Percentiles rank a stretch among this genome's conserved stretches.
Evolutionary conservation across 2,329 filamentous ascomycete species (phyloP).

Genomic region (Fusarium graminum): DNA sequence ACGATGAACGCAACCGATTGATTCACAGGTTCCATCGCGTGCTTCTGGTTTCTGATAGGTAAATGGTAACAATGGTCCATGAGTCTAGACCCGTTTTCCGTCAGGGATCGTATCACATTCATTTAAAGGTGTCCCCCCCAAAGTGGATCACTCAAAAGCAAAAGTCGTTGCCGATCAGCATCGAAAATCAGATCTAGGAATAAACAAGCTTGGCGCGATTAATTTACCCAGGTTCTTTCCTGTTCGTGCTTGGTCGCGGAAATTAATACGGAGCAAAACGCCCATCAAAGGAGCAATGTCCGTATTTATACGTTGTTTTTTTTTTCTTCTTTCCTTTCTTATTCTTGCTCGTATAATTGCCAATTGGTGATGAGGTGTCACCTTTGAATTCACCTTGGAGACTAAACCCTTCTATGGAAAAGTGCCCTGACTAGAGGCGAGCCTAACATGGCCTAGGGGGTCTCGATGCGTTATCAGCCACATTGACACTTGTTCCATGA

Average conservation of each 20-base stretch:
- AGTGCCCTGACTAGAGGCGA: constrained; percentile 26
- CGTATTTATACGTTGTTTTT: background rate
- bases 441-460: constrained; percentile 9
- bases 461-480: background rate
- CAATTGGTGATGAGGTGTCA: too few species aligned
- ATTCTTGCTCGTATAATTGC: too few species aligned
- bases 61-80: background rate
- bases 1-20: background rate
- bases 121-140: constrained; percentile 17
- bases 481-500: background rate
- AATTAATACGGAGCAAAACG: constrained; percentile 39
- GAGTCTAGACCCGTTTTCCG: constrained; percentile 22
- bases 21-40: constrained; percentile 4
- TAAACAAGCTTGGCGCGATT: constrained; percentile 33
- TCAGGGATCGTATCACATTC: constrained; percentile 15
- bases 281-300: constrained; percentile 27
- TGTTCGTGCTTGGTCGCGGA: constrained; percentile 22
- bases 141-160: constrained; percentile 16
- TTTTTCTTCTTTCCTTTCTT: background rate
- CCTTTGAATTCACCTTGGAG: background rate
- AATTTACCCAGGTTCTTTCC: constrained; percentile 15
- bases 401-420: constrained; percentile 9
- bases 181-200: constrained; percentile 40
- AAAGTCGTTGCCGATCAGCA: constrained; percentile 33
- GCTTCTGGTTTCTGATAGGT: constrained; percentile 6